phyloP scores from a whole-genome alignment of 345 rosid species.

The Lenwebbia sp. region DNA sequence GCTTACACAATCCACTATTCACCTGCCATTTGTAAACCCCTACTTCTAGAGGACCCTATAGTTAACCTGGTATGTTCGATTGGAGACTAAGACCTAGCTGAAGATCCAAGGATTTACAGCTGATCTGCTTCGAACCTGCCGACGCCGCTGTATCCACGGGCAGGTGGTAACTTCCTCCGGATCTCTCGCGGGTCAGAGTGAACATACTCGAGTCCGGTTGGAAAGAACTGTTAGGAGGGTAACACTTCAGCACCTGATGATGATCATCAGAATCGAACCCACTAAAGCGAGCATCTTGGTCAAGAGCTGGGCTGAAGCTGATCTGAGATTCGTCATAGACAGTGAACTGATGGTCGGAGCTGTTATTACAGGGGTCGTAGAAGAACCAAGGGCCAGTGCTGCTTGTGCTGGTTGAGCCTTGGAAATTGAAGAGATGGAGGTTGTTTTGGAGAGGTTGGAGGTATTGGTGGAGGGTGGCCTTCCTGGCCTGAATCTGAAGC shows the following conservation, averaged over 20 bases:
- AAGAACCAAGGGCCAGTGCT: constrained; percentile 22
- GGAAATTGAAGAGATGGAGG: constrained; percentile 5
- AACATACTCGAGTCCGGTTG: constrained; percentile 9
- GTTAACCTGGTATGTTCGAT: constrained; percentile 6
- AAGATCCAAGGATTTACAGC: constrained; percentile 58
- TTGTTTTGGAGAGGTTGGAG: constrained; percentile 45
- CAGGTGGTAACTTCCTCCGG: neutral
- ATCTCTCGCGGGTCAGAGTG: constrained; percentile 8
- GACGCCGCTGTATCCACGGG: constrained; percentile 25
- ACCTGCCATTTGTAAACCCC: neutral
- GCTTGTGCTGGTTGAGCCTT: constrained; percentile 1
- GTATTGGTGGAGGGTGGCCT: constrained; percentile 57
- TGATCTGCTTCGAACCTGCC: constrained; percentile 27
- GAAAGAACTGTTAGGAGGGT: constrained; percentile 11
- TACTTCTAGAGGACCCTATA: constrained; percentile 16
- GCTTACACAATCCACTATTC: neutral
- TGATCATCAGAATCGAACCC: constrained; percentile 10
- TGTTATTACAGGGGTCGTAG: constrained; percentile 18
- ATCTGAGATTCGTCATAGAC: constrained; percentile 53
- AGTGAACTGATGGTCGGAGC: constrained; percentile 12
- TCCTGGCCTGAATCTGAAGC: constrained; percentile 82
- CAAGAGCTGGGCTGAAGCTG: constrained; percentile 28
- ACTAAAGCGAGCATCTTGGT: constrained; percentile 5
- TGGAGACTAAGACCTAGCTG: constrained; percentile 45
- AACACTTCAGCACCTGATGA: neutral